Evolutionary conservation across 2,329 filamentous ascomycete species (phyloP).

Genomic region (Emericellopsis cladophorae): DNA sequence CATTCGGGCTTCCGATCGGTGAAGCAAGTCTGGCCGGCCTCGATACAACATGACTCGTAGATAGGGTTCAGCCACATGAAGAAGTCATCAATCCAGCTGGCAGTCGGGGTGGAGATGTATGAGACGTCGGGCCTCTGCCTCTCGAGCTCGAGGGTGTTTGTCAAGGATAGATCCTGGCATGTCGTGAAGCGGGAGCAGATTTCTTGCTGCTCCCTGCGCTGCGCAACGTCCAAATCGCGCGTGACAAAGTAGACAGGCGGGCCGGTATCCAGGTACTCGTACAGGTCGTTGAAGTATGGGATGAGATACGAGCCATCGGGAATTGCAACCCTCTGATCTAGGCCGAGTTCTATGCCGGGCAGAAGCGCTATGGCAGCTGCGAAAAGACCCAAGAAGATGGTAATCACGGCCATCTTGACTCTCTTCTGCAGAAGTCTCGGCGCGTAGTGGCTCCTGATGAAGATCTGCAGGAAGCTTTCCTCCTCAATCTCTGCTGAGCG

Average conservation of each 20-base stretch:
- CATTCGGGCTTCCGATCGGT: constrained; percentile 63
- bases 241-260: constrained; percentile 96
- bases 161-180: constrained; percentile 70
- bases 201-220: constrained; percentile 65
- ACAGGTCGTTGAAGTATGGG: constrained; percentile 90
- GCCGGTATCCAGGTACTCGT: constrained; percentile 80
- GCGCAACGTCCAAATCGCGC: constrained; percentile 64
- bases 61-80: constrained; percentile 93
- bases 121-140: constrained; percentile 79
- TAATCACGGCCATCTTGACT: constrained; percentile 62
- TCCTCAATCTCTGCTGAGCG: constrained; percentile 65
- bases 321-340: constrained; percentile 91
- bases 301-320: constrained; percentile 92
- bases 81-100: constrained; percentile 95
- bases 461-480: constrained; percentile 70
- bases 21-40: constrained; percentile 65
- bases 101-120: constrained; percentile 76
- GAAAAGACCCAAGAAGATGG: constrained; percentile 78
- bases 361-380: constrained; percentile 75
- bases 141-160: constrained; percentile 88
- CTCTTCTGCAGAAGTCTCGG: constrained; percentile 69
- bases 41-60: constrained; percentile 56
- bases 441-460: constrained; percentile 85
- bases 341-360: constrained; percentile 71
- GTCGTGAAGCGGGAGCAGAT: constrained; percentile 86